Conservation (phyloP, 1,284 basidiomycete genomes). For the Leccinum solheimii region DNA sequence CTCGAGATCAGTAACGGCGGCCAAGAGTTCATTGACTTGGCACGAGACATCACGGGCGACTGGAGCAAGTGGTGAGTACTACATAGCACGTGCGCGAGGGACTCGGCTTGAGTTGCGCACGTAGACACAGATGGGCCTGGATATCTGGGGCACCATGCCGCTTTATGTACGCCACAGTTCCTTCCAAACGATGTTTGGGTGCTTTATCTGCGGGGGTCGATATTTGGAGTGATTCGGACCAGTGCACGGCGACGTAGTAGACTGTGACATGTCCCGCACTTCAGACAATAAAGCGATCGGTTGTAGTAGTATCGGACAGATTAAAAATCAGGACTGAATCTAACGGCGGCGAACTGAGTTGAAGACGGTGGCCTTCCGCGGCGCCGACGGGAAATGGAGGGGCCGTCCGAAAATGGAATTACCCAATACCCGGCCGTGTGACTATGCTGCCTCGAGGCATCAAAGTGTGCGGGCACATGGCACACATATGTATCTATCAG, state of each 20-base stretch:
- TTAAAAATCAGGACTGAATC: neutral
- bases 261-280: neutral
- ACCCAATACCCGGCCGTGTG: neutral
- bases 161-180: too few species aligned
- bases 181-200: too few species aligned
- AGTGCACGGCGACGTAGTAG: neutral
- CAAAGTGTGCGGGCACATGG: neutral
- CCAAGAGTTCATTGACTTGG: too few species aligned
- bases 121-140: neutral
- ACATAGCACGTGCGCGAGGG: too few species aligned
- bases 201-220: too few species aligned
- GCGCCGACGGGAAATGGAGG: neutral
- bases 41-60: too few species aligned
- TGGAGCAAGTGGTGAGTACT: too few species aligned
- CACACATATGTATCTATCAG: neutral
- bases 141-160: neutral
- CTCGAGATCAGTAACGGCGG: too few species aligned
- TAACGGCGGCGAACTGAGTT: neutral
- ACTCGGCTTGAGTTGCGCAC: neutral
- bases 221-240: neutral
- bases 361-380: neutral
- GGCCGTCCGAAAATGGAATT: neutral
- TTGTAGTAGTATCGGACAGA: neutral
- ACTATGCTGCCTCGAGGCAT: conserved; percentile 30
- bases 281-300: neutral